Conservation (phyloP, 805 yeast species). For the Zygotorulaspora chibaensis region DNA sequence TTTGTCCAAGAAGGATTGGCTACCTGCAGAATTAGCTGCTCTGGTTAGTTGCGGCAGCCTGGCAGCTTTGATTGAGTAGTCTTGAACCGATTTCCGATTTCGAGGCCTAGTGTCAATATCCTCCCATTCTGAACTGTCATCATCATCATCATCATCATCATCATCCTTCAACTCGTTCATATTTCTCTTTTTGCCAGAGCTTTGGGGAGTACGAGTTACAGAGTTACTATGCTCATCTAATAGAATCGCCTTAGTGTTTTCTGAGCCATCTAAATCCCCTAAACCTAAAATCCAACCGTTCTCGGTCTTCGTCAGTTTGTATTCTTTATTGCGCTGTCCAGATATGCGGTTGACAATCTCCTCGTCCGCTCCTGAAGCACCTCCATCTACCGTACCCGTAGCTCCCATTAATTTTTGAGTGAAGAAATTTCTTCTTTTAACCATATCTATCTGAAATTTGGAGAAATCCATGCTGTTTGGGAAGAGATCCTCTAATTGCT, state of each 20-base stretch:
- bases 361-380: conserved; percentile 33
- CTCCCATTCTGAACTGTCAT: conserved; percentile 57
- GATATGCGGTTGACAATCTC: conserved; percentile 52
- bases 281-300: conserved; percentile 82
- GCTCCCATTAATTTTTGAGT: conserved; percentile 84
- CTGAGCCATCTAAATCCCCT: conserved; percentile 41
- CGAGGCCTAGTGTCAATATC: conserved; percentile 49
- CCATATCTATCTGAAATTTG: conserved; percentile 87
- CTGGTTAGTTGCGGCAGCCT: conserved; percentile 34
- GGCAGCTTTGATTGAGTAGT: conserved; percentile 42
- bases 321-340: conserved; percentile 74
- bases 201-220: neutral
- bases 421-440: conserved; percentile 81
- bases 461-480: conserved; percentile 89
- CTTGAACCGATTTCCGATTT: conserved; percentile 25
- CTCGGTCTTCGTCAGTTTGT: conserved; percentile 67
- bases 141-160: conserved; percentile 28
- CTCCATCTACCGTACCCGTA: conserved; percentile 67
- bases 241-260: conserved; percentile 44
- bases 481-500: conserved; percentile 76
- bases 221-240: conserved; percentile 38
- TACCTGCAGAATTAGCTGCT: conserved; percentile 20
- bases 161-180: conserved; percentile 5
- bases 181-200: conserved; percentile 3
- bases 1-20: conserved; percentile 32